Conservation (phyloP, 2,329 filamentous ascomycete genomes). For the Colletotrichum sp. region DNA sequence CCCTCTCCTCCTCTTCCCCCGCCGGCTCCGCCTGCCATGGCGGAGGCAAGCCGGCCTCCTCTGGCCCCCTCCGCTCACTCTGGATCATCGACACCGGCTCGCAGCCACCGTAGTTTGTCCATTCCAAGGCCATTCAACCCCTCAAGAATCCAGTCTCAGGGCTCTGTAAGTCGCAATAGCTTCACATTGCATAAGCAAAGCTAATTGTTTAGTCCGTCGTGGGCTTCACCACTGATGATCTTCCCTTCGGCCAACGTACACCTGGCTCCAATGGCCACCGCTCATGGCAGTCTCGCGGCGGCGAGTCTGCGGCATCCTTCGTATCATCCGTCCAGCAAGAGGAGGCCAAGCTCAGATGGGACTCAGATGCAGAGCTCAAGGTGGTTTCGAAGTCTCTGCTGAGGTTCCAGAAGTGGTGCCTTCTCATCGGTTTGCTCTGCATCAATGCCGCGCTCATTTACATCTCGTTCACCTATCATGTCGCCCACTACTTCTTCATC, state of each 20-base stretch:
- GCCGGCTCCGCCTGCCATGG: neutral
- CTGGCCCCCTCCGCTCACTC: neutral
- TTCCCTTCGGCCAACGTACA: constrained; percentile 34
- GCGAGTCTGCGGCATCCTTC: constrained; percentile 39
- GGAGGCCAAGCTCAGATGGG: constrained; percentile 44
- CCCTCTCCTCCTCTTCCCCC: neutral
- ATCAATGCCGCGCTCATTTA: constrained; percentile 42
- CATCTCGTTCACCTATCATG: constrained; percentile 39
- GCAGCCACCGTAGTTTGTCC: constrained; percentile 19
- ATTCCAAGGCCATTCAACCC: constrained; percentile 8
- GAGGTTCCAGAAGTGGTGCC: constrained; percentile 42
- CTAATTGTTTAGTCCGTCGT: constrained; percentile 34
- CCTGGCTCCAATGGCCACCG: constrained; percentile 32
- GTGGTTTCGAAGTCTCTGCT: constrained; percentile 41
- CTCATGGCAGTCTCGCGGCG: constrained; percentile 36
- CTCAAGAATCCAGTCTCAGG: constrained; percentile 10
- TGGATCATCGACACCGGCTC: neutral
- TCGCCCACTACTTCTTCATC: constrained; percentile 49
- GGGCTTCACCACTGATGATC: constrained; percentile 29
- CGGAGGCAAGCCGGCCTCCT: neutral
- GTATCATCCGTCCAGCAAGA: constrained; percentile 40
- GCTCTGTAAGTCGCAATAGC: neutral
- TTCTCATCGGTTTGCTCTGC: constrained; percentile 37
- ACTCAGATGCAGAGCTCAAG: constrained; percentile 43
- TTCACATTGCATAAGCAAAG: neutral